Base-by-base conservation (phyloP, 2,329 filamentous ascomycete species). In the Chrysoporthe deuterocubensis region DNA sequence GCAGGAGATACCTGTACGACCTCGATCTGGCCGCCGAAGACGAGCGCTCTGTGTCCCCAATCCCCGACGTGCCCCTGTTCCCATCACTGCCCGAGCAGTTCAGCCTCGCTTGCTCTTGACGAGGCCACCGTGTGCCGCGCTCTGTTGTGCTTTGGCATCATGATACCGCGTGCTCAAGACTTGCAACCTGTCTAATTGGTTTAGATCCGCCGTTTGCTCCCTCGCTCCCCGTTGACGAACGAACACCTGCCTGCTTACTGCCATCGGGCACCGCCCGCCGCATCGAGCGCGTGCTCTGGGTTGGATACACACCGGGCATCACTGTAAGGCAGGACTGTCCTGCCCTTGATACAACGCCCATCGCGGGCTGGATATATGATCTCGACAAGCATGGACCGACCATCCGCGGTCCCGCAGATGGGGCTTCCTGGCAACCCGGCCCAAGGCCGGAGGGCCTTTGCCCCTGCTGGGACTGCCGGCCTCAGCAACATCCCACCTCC, bases 401-500 rank as follows among this genome's bases (percentile, higher is more conserved):
- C 73, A 42, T 70, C 71, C 64, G 73, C 71, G 46, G 70, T 72
- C 26, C 61, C 61, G 50, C 67, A 67, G 58, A 72, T 77, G 44
- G 78, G 78, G 3, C 72, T 79, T 62, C 77, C 78, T 69, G 78
- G 79, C 44, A 79, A 76, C 68, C 76, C 77, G 67, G 79, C 75
- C 62, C 77, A 74, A 69, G 77, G 72, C 68, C 77, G 74, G 42
- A 78, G 75, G 72, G 72, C 74, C 9, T 74, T 74, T 34, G 71
- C 72, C 42, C 70, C 73, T 52, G 70, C 75, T 32, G 72, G 72
- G 57, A 73, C 70, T 59, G 76, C 79, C 64, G 63, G 63, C 42
- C 63, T 65, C 4, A 59, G 82, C 82, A 70, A 70, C 70, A 79
- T 79, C 62, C 77, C 77, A 4, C 81, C 80, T 50, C 79, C 81